A percentile compares a stretch with the other conserved stretches of the same genome.
Conservation (phyloP, 768 basidiomycete genomes). For the Boletus edulis region DNA sequence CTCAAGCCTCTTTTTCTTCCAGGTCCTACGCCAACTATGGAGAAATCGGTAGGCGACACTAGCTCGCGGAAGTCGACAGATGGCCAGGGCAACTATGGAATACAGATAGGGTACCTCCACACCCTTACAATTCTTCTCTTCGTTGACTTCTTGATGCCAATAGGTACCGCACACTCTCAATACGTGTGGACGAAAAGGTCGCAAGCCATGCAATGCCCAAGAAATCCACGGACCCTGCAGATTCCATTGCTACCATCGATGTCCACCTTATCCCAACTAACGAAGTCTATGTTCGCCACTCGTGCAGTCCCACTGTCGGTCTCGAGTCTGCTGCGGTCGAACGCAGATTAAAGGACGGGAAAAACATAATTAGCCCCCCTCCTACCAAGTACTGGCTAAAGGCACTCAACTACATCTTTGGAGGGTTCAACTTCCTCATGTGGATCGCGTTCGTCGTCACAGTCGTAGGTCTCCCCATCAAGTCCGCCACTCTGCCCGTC, state of each 20-base stretch:
- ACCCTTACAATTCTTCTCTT: neutral
- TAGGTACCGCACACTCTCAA: constrained; percentile 46
- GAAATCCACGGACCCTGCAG: constrained; percentile 32
- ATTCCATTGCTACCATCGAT: constrained; percentile 45
- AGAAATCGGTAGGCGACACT: constrained; percentile 10
- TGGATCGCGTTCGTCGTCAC: constrained; percentile 53
- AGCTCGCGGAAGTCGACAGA: constrained; percentile 15
- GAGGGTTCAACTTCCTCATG: constrained; percentile 58
- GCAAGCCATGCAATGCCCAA: constrained; percentile 13
- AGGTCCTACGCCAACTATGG: constrained; percentile 14
- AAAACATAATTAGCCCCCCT: constrained; percentile 50
- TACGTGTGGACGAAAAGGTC: constrained; percentile 37
- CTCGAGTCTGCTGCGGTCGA: constrained; percentile 46
- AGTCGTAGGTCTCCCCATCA: constrained; percentile 28
- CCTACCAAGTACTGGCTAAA: constrained; percentile 48
- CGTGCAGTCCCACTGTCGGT: constrained; percentile 41
- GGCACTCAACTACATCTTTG: constrained; percentile 51
- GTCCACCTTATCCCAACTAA: constrained; percentile 43
- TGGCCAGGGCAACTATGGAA: constrained; percentile 24
- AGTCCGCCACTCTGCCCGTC: neutral
- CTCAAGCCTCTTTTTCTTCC: neutral
- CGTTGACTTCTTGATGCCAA: neutral
- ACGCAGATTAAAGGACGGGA: constrained; percentile 38
- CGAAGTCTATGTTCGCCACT: constrained; percentile 44
- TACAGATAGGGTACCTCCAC: constrained; percentile 28